phyloP scores from a whole-genome alignment of 1,284 basidiomycete species.

The Marasmius tenuissimus region DNA sequence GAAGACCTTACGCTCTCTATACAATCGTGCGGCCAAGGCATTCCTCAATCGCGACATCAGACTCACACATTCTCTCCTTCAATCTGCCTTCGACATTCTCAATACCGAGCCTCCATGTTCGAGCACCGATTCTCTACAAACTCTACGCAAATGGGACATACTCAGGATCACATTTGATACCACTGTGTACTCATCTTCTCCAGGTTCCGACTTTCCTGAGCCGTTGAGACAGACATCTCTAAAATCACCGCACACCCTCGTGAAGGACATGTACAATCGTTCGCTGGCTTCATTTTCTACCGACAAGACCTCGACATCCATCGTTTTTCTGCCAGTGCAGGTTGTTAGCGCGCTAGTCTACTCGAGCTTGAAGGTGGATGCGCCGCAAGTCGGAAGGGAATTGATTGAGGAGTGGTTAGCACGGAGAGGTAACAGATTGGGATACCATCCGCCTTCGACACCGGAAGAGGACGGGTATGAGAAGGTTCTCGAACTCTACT shows the following conservation, averaged over 20 bases:
- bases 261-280: slow-evolving; percentile 57
- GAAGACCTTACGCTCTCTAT: slow-evolving; percentile 62
- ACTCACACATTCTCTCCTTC: slow-evolving; percentile 61
- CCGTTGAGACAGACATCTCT: slow-evolving; percentile 50
- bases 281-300: slow-evolving; percentile 70
- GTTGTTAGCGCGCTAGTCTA: slow-evolving; percentile 68
- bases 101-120: slow-evolving; percentile 39
- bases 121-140: slow-evolving; percentile 59
- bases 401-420: slow-evolving; percentile 80
- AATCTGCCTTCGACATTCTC: slow-evolving; percentile 64
- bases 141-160: slow-evolving; percentile 80
- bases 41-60: slow-evolving; percentile 70
- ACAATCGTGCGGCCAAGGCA: slow-evolving; percentile 71
- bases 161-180: slow-evolving; percentile 79
- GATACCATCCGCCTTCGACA: slow-evolving; percentile 2
- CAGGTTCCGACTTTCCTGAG: slow-evolving; percentile 47
- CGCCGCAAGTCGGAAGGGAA: slow-evolving; percentile 55
- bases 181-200: slow-evolving; percentile 58
- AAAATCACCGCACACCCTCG: slow-evolving; percentile 58
- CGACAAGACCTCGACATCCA: slow-evolving; percentile 35
- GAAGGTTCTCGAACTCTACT: slow-evolving; percentile 74
- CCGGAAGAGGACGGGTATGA: slow-evolving; percentile 56
- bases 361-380: slow-evolving; percentile 65
- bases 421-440: slow-evolving; percentile 35
- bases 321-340: slow-evolving; percentile 63